A percentile compares a stretch with the other conserved stretches of the same genome.
Evolutionary conservation across 1,139 yeast genomes (phyloP).

Genomic region (Suhomyces maxii): DNA sequence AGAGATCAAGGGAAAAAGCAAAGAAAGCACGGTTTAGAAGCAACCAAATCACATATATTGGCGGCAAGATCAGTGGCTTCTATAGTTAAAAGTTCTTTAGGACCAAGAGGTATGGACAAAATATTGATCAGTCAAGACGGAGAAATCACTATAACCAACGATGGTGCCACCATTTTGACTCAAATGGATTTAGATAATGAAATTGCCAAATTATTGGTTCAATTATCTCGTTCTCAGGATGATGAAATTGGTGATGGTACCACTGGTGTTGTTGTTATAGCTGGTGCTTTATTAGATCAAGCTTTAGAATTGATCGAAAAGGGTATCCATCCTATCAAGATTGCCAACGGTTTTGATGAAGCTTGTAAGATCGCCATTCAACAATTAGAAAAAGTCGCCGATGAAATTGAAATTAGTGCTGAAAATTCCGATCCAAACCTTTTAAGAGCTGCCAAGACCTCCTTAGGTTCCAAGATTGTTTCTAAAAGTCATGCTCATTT

Average conservation of each 20-base stretch:
- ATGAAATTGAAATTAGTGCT: slow-evolving; percentile 52
- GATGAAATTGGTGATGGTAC: slow-evolving; percentile 99
- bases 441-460: slow-evolving; percentile 89
- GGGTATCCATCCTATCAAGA: slow-evolving; percentile 95
- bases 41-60: slow-evolving; percentile 89
- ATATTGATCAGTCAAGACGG: slow-evolving; percentile 92
- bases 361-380: slow-evolving; percentile 89
- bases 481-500: slow-evolving; percentile 91
- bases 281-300: slow-evolving; percentile 92
- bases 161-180: slow-evolving; percentile 94
- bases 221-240: slow-evolving; percentile 92
- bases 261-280: slow-evolving; percentile 96
- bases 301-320: slow-evolving; percentile 92
- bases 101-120: slow-evolving; percentile 98
- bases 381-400: slow-evolving; percentile 75
- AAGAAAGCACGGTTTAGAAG: slow-evolving; percentile 91
- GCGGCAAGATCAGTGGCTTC: slow-evolving; percentile 97
- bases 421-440: slow-evolving; percentile 54
- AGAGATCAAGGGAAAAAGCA: slow-evolving; percentile 95
- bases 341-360: slow-evolving; percentile 96
- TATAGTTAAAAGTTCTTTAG: slow-evolving; percentile 87
- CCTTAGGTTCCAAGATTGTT: slow-evolving; percentile 93
- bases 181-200: slow-evolving; percentile 97
- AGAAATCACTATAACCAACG: slow-evolving; percentile 96
- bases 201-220: slow-evolving; percentile 93